These are phyloP conservation scores for Zizania latifolia DNA, from an alignment of 176 grass and related monocot genomes.

Conservation along the genomic window DNA sequence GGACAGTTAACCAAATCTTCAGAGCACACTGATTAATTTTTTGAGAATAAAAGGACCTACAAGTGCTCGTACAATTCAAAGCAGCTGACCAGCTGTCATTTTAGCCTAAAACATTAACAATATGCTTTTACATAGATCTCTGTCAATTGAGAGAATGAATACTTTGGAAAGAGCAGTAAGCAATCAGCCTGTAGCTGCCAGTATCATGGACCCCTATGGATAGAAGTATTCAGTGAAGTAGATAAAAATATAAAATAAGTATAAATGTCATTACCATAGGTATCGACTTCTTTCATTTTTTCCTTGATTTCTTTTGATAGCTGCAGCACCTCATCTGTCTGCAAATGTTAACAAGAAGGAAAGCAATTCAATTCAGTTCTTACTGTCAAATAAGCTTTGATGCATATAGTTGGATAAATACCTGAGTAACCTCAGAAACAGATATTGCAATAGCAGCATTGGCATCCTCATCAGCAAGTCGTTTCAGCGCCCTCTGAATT, in stretches of 20 bases:
- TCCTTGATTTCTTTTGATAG: constrained; percentile 91
- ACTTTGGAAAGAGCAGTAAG: background rate
- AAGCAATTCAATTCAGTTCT: background rate
- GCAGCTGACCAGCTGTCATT: background rate
- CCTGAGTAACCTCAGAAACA: constrained; percentile 88
- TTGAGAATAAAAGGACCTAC: background rate
- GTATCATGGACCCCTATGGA: background rate
- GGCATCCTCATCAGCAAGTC: constrained; percentile 80
- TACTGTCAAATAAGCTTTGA: background rate
- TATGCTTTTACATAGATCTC: background rate
- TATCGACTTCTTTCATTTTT: constrained; percentile 77
- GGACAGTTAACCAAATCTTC: background rate
- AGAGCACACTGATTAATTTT: background rate
- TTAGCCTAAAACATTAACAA: background rate
- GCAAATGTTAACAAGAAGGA: constrained; percentile 6
- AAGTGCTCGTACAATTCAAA: background rate
- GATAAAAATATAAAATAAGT: background rate
- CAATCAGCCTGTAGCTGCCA: background rate
- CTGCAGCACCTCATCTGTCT: constrained; percentile 66
- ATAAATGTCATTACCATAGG: constrained; percentile 79
- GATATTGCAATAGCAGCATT: constrained; percentile 94
- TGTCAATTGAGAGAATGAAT: background rate
- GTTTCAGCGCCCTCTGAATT: constrained; percentile 94
- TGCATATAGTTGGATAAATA: constrained; percentile 6
- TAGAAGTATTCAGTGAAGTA: background rate